A percentile compares a stretch with the other conserved stretches of the same genome.
Conservation (phyloP, 1,284 basidiomycete species). For the Athelia sp. region DNA sequence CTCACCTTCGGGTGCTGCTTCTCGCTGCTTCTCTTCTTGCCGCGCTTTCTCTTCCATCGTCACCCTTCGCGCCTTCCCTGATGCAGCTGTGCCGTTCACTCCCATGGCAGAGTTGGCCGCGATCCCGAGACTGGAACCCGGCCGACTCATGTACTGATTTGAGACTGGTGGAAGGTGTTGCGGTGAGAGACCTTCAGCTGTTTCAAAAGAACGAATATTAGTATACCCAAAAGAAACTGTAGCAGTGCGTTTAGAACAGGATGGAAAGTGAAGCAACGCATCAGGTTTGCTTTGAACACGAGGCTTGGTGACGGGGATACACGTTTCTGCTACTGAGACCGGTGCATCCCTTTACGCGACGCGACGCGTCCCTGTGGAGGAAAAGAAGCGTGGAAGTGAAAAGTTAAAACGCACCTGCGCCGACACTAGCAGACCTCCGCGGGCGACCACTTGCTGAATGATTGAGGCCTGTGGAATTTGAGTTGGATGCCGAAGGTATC, state of each 20-base stretch:
- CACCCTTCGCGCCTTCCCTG: constrained; percentile 45
- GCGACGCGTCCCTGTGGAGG: no score
- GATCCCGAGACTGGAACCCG: constrained; percentile 6
- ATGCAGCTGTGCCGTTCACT: constrained; percentile 20
- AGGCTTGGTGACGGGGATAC: not conserved
- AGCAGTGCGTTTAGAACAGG: not conserved
- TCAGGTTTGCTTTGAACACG: not conserved
- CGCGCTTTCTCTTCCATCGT: constrained; percentile 47
- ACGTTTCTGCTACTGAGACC: no score
- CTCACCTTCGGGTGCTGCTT: constrained; percentile 23
- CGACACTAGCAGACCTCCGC: not conserved
- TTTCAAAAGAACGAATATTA: not conserved
- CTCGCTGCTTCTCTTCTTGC: constrained; percentile 36
- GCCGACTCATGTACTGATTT: constrained; percentile 43
- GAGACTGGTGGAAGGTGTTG: constrained; percentile 11
- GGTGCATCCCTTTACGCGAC: no score
- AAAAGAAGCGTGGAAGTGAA: not conserved
- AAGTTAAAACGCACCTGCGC: not conserved
- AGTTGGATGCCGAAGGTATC: constrained; percentile 12
- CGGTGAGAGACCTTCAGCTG: not conserved
- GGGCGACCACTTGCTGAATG: constrained; percentile 9
- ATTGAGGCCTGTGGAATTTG: constrained; percentile 7
- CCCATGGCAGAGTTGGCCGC: constrained; percentile 16
- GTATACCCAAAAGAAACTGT: not conserved
- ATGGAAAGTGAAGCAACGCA: not conserved